Conservation (phyloP, 805 yeast species). For the Cyberlindnera suaveolens region DNA sequence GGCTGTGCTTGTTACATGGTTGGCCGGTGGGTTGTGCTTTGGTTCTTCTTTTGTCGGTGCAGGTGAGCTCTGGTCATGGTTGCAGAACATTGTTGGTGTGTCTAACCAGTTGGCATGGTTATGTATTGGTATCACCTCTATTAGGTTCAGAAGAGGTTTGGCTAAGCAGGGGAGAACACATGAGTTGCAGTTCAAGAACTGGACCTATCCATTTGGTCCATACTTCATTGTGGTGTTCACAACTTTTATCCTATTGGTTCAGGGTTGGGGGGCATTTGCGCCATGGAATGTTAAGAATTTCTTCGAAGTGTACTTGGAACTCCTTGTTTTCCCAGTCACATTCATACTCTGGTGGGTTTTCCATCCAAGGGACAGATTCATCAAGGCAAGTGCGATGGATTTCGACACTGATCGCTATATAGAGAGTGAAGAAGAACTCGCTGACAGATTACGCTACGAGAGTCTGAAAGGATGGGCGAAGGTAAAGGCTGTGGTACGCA, state of each 20-base stretch:
- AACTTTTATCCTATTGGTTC: slow-evolving; percentile 40
- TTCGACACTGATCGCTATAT: slow-evolving; percentile 45
- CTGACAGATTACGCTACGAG: slow-evolving; percentile 4
- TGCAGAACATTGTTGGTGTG: slow-evolving; percentile 46
- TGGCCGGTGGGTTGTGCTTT: slow-evolving; percentile 51
- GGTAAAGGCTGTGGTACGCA: slow-evolving; percentile 16
- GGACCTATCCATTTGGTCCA: slow-evolving; percentile 50
- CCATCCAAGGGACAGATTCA: slow-evolving; percentile 34
- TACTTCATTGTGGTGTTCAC: slow-evolving; percentile 39
- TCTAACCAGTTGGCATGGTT: slow-evolving; percentile 49
- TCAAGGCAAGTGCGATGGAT: slow-evolving; percentile 42
- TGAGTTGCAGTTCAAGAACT: slow-evolving; percentile 36
- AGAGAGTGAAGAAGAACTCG: slow-evolving; percentile 41
- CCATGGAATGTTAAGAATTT: slow-evolving; percentile 38
- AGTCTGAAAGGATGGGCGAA: slow-evolving; percentile 38
- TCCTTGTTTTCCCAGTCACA: slow-evolving; percentile 40
- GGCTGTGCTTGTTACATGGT: slow-evolving; percentile 44
- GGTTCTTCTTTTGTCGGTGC: slow-evolving; percentile 52
- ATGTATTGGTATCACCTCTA: slow-evolving; percentile 41
- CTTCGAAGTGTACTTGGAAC: slow-evolving; percentile 41
- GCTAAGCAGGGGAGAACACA: slow-evolving; percentile 36
- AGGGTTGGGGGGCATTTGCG: slow-evolving; percentile 46
- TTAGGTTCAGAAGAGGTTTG: slow-evolving; percentile 43
- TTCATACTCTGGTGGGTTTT: slow-evolving; percentile 36
- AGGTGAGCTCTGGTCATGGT: slow-evolving; percentile 48